Conservation (phyloP, 2,329 filamentous ascomycete genomes). For the Claviceps fusiformis region DNA sequence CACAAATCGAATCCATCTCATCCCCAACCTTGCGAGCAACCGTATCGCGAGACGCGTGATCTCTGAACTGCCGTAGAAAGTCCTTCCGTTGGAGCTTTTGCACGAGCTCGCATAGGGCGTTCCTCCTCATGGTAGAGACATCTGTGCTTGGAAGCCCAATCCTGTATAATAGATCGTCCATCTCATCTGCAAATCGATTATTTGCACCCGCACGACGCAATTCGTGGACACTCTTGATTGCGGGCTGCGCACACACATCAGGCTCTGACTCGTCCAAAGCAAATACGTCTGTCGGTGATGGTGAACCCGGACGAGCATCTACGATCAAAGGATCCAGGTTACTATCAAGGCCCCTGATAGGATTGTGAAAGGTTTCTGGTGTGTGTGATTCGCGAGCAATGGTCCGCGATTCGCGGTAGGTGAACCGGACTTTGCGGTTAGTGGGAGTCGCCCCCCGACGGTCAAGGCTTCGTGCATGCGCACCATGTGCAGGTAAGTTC, state of each 20-base stretch:
- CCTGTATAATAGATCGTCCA: slow-evolving; percentile 49
- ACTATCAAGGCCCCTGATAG: slow-evolving; percentile 3
- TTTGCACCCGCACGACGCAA: slow-evolving; percentile 52
- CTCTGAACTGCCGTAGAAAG: slow-evolving; percentile 57
- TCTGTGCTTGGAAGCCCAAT: slow-evolving; percentile 37
- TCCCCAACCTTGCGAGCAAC: slow-evolving; percentile 49
- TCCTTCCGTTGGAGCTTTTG: slow-evolving; percentile 46
- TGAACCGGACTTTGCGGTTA: slow-evolving; percentile 20
- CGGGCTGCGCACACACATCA: slow-evolving; percentile 30
- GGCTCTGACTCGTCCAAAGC: slow-evolving; percentile 21
- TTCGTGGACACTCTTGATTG: slow-evolving; percentile 51
- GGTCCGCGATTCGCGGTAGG: slow-evolving; percentile 22
- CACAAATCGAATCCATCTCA: slow-evolving; percentile 46
- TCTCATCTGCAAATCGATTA: slow-evolving; percentile 50
- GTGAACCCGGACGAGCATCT: slow-evolving; percentile 11
- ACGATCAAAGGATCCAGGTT: slow-evolving; percentile 10
- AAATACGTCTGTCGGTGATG: slow-evolving; percentile 11
- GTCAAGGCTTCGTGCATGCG: slow-evolving; percentile 12
- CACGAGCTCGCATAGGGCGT: slow-evolving; percentile 45
- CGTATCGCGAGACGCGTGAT: slow-evolving; percentile 56
- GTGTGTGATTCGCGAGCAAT: slow-evolving; percentile 16
- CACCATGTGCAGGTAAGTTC: slow-evolving; percentile 5
- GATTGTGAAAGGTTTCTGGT: slow-evolving; percentile 11
- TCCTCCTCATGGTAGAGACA: slow-evolving; percentile 38
- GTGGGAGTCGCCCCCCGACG: slow-evolving; percentile 13